Evolutionary conservation across 164 flowering plant genomes (phyloP).

Genomic region (Hamamelis virginiana): DNA sequence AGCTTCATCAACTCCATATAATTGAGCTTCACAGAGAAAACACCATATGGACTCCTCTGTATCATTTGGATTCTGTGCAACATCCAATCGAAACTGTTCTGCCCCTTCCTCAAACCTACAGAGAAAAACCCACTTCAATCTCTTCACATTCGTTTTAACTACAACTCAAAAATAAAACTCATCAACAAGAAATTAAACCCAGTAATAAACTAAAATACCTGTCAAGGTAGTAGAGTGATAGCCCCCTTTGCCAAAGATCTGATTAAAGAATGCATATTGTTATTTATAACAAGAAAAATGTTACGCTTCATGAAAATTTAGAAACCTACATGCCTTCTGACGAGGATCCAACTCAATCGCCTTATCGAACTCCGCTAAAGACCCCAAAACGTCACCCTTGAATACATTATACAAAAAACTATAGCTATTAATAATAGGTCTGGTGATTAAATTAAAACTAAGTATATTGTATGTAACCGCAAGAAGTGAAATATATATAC

Average conservation of each 20-base stretch:
- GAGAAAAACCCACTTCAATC: slow-evolving; percentile 4
- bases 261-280: neutral
- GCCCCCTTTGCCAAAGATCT: slow-evolving; percentile 99
- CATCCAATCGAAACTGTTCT: slow-evolving; percentile 92
- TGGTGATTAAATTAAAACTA: neutral
- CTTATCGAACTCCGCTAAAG: slow-evolving; percentile 73
- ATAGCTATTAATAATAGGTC: too few relatives aligned
- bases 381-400: slow-evolving; percentile 85
- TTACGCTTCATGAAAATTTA: too few relatives aligned
- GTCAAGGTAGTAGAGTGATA: slow-evolving; percentile 85
- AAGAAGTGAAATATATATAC: neutral
- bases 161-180: neutral
- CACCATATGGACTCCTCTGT: slow-evolving; percentile 99
- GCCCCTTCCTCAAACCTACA: slow-evolving; percentile 91
- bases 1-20: slow-evolving; percentile 81
- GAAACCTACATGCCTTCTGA: slow-evolving; percentile 84
- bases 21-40: slow-evolving; percentile 88
- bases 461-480: too few relatives aligned
- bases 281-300: too few relatives aligned
- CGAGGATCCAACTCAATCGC: slow-evolving; percentile 90
- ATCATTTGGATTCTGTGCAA: slow-evolving; percentile 92
- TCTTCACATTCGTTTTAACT: neutral
- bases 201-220: slow-evolving; percentile 51
- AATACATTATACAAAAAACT: too few relatives aligned
- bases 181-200: neutral